These are phyloP conservation scores for Alternaria brassicae DNA, from an alignment of 2,329 filamentous ascomycete genomes.

Conservation along the genomic window DNA sequence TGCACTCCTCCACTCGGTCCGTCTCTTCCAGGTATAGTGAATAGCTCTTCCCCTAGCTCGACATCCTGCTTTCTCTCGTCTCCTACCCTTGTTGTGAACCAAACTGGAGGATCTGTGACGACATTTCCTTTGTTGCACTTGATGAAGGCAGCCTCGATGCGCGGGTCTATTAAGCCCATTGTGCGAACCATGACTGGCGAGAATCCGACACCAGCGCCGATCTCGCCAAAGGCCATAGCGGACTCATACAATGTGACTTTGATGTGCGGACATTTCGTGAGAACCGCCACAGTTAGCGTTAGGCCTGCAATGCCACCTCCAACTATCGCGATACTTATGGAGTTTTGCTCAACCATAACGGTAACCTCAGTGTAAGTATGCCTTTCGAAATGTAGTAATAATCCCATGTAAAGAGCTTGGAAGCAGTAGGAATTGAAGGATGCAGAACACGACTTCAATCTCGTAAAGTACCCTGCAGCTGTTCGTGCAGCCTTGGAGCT, in stretches of 20 bases:
- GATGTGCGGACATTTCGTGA: constrained; percentile 50
- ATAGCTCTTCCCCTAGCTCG: constrained; percentile 28
- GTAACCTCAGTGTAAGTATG: background rate
- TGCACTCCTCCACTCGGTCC: constrained; percentile 51
- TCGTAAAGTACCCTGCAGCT: background rate
- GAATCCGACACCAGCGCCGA: constrained; percentile 65
- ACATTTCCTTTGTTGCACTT: constrained; percentile 15
- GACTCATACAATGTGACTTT: constrained; percentile 63
- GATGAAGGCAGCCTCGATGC: constrained; percentile 33
- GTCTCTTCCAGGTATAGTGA: constrained; percentile 30
- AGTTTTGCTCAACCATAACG: constrained; percentile 6
- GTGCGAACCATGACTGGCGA: constrained; percentile 37
- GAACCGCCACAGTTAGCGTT: constrained; percentile 59
- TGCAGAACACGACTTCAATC: background rate
- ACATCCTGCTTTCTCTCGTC: constrained; percentile 33
- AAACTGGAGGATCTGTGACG: constrained; percentile 23
- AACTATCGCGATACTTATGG: constrained; percentile 60
- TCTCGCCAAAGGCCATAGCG: constrained; percentile 61
- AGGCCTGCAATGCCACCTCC: constrained; percentile 67
- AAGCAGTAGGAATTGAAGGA: background rate
- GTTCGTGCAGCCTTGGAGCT: background rate
- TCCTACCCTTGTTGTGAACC: constrained; percentile 35
- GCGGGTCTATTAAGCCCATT: constrained; percentile 53
- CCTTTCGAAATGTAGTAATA: background rate
- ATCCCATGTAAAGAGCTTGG: background rate